Conservation (phyloP, 768 basidiomycete genomes). For the Ramaria sp. region DNA sequence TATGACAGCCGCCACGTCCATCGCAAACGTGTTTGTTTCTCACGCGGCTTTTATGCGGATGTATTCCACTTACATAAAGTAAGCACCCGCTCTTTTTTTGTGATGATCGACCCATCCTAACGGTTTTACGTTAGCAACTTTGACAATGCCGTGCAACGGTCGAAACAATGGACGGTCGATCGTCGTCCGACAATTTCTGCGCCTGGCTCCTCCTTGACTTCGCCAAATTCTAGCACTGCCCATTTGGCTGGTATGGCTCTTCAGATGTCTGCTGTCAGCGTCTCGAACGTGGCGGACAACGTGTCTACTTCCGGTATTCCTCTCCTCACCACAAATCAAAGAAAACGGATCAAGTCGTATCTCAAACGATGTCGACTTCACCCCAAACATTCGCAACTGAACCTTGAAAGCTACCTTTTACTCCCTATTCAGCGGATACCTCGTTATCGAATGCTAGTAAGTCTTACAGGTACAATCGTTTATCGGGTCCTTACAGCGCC, state of each 20-base stretch:
- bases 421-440: slow-evolving; percentile 96
- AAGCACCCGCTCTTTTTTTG: slow-evolving; percentile 21
- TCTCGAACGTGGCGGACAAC: slow-evolving; percentile 23
- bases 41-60: slow-evolving; percentile 98
- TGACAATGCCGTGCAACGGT: slow-evolving; percentile 80
- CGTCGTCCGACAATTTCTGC: slow-evolving; percentile 28
- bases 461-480: slow-evolving; percentile 18
- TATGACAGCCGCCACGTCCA: slow-evolving; percentile 59
- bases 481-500: slow-evolving; percentile 5
- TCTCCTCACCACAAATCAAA: slow-evolving; percentile 64
- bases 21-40: slow-evolving; percentile 83
- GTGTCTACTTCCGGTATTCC: slow-evolving; percentile 8
- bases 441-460: slow-evolving; percentile 85
- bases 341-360: slow-evolving; percentile 80
- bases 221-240: slow-evolving; percentile 49
- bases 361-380: slow-evolving; percentile 84
- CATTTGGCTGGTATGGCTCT: slow-evolving; percentile 55
- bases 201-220: slow-evolving; percentile 33
- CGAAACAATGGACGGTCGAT: slow-evolving; percentile 76
- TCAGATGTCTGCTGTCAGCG: slow-evolving; percentile 40
- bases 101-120: slow-evolving; percentile 10
- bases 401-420: slow-evolving; percentile 86
- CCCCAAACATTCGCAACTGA: slow-evolving; percentile 87
- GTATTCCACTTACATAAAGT: slow-evolving; percentile 99
- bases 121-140: slow-evolving; percentile 55